Evolutionary conservation across 2,329 filamentous ascomycete genomes (phyloP).

Genomic region (Pseudofabraea citricarpa): DNA sequence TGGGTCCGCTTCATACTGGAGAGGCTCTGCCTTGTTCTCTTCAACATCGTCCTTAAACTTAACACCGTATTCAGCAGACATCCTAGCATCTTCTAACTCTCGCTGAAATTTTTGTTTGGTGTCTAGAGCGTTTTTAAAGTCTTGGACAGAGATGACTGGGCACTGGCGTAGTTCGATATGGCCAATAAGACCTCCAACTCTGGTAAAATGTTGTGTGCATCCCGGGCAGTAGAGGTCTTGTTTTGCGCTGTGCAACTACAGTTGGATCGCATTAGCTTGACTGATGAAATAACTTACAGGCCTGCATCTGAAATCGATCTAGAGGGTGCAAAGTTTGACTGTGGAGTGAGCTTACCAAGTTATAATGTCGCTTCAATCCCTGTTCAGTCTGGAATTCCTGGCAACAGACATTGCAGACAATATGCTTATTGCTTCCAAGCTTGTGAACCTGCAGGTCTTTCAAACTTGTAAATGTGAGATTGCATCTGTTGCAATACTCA

Average conservation of each 20-base stretch:
- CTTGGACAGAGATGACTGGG: neutral
- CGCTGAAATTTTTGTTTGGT: neutral
- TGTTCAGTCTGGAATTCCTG: constrained; percentile 11
- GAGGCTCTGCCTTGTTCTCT: neutral
- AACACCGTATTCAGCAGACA: neutral
- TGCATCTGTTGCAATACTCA: constrained; percentile 5
- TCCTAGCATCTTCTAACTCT: neutral
- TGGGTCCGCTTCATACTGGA: neutral
- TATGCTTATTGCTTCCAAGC: constrained; percentile 1
- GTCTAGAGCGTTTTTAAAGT: neutral
- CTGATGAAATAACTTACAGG: neutral
- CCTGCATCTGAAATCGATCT: neutral
- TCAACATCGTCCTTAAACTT: neutral
- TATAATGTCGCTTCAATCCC: constrained; percentile 9
- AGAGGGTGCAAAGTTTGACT: neutral
- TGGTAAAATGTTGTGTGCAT: constrained; percentile 13
- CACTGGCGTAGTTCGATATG: constrained; percentile 18
- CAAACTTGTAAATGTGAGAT: constrained; percentile 3
- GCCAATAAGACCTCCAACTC: constrained; percentile 16
- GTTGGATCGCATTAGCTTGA: neutral
- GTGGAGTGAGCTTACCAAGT: constrained; percentile 1
- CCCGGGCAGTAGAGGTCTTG: constrained; percentile 15
- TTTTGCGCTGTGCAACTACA: constrained; percentile 13
- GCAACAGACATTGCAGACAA: constrained; percentile 11
- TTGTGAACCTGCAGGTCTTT: constrained; percentile 10